Conservation (phyloP, 225 moss, liverwort and hornwort species). For the Bryum argenteum region DNA sequence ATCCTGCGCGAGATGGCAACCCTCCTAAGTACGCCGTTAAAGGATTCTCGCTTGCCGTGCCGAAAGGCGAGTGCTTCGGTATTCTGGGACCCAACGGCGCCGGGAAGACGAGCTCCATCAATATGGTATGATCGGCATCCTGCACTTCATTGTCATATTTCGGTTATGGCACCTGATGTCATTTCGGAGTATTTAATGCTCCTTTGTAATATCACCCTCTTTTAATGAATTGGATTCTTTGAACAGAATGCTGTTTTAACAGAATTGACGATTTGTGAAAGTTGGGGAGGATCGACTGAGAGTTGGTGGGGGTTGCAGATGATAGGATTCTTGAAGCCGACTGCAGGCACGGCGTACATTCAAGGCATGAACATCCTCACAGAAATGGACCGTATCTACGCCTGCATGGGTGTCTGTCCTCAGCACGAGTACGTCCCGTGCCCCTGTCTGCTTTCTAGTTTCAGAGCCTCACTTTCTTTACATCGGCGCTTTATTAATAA, state of each 20-base stretch:
- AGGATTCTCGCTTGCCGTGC: constrained; percentile 74
- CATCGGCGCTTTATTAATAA: too few species aligned
- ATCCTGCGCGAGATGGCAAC: constrained; percentile 82
- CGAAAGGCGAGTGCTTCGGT: constrained; percentile 80
- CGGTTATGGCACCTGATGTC: too few species aligned
- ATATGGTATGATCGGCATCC: constrained; percentile 59
- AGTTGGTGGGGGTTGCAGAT: constrained; percentile 46
- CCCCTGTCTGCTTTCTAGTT: not conserved
- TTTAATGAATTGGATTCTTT: too few species aligned
- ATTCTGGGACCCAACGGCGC: constrained; percentile 96
- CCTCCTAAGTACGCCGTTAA: constrained; percentile 75
- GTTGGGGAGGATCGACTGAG: not conserved
- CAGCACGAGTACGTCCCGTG: constrained; percentile 73
- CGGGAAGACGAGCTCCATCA: constrained; percentile 85
- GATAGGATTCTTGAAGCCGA: constrained; percentile 86
- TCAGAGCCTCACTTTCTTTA: too few species aligned
- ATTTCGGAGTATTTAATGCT: too few species aligned
- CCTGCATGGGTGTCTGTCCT: constrained; percentile 95
- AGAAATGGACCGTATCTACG: constrained; percentile 73
- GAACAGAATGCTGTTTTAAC: too few species aligned
- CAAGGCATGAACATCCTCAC: constrained; percentile 74
- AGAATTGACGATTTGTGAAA: too few species aligned
- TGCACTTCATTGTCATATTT: too few species aligned
- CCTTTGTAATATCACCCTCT: too few species aligned
- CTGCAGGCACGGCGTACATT: constrained; percentile 83